Percentiles rank a stretch among this genome's conserved stretches.
phyloP scores from a whole-genome alignment of 257 asterid species.

The Rhazya stricta region DNA sequence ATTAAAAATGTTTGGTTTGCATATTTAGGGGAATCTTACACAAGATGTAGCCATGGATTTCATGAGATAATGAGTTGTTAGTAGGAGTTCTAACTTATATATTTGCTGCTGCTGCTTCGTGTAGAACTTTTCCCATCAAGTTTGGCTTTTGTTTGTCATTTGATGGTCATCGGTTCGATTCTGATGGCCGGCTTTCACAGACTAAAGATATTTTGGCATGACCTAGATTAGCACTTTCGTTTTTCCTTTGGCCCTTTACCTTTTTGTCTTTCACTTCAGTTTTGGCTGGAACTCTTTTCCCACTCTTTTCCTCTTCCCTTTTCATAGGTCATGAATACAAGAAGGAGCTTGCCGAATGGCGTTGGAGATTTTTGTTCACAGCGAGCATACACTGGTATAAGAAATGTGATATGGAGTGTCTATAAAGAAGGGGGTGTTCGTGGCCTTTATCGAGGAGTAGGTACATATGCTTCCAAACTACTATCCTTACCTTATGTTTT shows the following conservation, averaged over 20 bases:
- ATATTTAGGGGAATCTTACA: background rate
- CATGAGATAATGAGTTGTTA: background rate
- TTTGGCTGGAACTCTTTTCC: background rate
- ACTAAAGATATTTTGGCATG: background rate
- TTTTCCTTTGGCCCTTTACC: too few relatives aligned
- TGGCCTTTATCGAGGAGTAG: slow-evolving; percentile 88
- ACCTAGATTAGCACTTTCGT: background rate
- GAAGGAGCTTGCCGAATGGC: slow-evolving; percentile 36
- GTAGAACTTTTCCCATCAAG: background rate
- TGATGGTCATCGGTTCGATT: too few relatives aligned
- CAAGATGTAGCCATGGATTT: background rate
- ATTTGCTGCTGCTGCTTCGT: background rate
- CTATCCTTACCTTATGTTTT: background rate
- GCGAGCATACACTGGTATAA: slow-evolving; percentile 66
- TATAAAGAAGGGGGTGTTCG: slow-evolving; percentile 82
- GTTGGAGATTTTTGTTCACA: slow-evolving; percentile 31
- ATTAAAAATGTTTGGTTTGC: background rate
- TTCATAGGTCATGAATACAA: slow-evolving; percentile 56
- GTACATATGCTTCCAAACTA: slow-evolving; percentile 29
- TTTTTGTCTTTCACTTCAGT: background rate
- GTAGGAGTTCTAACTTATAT: background rate
- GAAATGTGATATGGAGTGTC: slow-evolving; percentile 64
- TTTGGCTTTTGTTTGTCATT: background rate
- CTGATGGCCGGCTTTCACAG: too few relatives aligned
- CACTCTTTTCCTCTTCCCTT: background rate